Evolutionary conservation across 1,284 basidiomycete genomes (phyloP), one percentile per base, ranked within the genome.

Genomic region (Fistulinella cinereoalba): DNA sequence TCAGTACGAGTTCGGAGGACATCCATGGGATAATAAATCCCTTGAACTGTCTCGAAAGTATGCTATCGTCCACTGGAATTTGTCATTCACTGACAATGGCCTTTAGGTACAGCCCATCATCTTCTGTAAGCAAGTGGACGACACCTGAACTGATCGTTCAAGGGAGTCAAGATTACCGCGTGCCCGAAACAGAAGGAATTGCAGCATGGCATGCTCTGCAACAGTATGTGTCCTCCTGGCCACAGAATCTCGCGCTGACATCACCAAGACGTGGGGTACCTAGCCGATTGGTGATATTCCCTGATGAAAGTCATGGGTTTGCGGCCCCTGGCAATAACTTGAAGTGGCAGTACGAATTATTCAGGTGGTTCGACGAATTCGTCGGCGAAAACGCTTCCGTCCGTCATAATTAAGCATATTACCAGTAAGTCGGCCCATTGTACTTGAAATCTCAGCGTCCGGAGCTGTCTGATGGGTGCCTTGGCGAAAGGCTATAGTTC

Each of bases 301-400:
- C 89, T 0, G 85, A 92, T 58, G 94, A 97, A 72, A 96, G 96
- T 60, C 93, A 96, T 65, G 94, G 90, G 90, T 88, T 90, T 8
- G 55, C 86, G 49, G 79, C 88, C 47, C 83, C 84, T 52, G 83
- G 82, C 44, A 90, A 90, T 58, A 87, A 83, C 62, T 64, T 88
- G 59, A 88, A 87, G 67, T 92, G 87, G 86, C 88, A 95, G 65
- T 74, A 87, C 55, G 94, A 97, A 65, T 86, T 97, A 6, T 85
- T 96, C 70, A 75, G 79, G 48, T 96, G 91, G 91, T 83, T 94
- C 52, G 79, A 90, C 53, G 72, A 85, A 64, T 91, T 79, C 61
- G 75, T 87, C 16, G 85, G 82, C 34, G 42, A 62, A 25, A 49
- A 48, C 6, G 42, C 43, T 13, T 24, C 38, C 11, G 3, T 21